Base-by-base conservation (phyloP, 2,329 filamentous ascomycete genomes). In the Penicillium crustosum region DNA sequence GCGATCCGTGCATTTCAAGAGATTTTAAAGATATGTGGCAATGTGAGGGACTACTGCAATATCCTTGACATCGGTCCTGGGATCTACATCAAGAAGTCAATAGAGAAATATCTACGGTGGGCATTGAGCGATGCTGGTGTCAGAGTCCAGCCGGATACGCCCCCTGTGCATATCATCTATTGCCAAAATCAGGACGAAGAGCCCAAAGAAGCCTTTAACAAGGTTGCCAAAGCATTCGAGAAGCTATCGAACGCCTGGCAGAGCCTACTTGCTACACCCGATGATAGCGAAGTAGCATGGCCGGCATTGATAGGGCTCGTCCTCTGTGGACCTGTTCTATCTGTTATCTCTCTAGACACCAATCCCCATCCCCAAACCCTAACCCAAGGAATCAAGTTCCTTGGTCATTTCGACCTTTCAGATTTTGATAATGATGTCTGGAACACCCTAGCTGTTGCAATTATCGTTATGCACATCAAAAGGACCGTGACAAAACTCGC, bases 401-500 rank as follows among this genome's bases (percentile, higher is more conserved):
- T 86, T 49, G 79, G 77, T 6, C 78, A 80, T 52, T 82, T 85
- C 61, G 80, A 86, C 65, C 79, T 85, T 55, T 76, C 75, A 4
- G 77, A 83, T 43, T 68, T 71, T 9, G 78, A 78, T 1, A 81
- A 82, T 58, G 84, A 86, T 66, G 83, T 86, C 2, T 87, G 84
- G 84, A 85, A 85, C 65, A 77, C 80, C 5, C 72, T 86, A 4
- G 82, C 83, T 0, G 62, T 86, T 49, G 82, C 83, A 0, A 83
- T 86, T 57, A 72, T 83, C 6, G 74, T 83, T 12, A 77, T 83
- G 60, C 80, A 83, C 66, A 78, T 80, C 53, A 77, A 83, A 6
- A 80, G 81, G 58, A 76, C 78, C 35, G 77, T 83, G 76, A 61
- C 78, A 51, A 70, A 77, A 54, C 70, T 83, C 23, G 75, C 76